Evolutionary conservation across 2,329 filamentous ascomycete genomes (phyloP).

Genomic region (Westerdykella ornata): DNA sequence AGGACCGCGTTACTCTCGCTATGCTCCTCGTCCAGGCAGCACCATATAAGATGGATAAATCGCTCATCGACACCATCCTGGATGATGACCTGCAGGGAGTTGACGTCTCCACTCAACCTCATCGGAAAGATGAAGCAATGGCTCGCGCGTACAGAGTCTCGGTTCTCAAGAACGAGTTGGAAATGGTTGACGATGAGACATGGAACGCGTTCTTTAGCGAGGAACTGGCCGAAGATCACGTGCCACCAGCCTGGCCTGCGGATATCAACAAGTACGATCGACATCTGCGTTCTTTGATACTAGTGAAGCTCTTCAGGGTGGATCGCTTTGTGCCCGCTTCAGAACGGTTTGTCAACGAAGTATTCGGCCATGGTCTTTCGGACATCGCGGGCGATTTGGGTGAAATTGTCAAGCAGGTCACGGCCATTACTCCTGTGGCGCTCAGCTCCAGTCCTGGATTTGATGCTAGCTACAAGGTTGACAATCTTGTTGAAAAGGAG

Average conservation of each 20-base stretch:
- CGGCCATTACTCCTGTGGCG: constrained; percentile 76
- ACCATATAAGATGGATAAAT: constrained; percentile 93
- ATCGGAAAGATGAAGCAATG: constrained; percentile 62
- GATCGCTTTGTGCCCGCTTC: constrained; percentile 91
- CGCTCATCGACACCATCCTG: constrained; percentile 76
- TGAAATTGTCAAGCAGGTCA: constrained; percentile 76
- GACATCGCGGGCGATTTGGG: constrained; percentile 81
- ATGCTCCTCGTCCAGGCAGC: constrained; percentile 93
- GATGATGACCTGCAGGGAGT: constrained; percentile 68
- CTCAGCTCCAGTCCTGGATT: constrained; percentile 94
- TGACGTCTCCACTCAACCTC: constrained; percentile 66
- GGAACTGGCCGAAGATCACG: constrained; percentile 76
- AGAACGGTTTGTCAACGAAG: constrained; percentile 78
- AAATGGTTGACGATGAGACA: constrained; percentile 52
- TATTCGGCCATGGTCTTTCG: constrained; percentile 78
- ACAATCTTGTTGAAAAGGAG: constrained; percentile 81
- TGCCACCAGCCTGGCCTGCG: constrained; percentile 70
- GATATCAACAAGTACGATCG: constrained; percentile 61
- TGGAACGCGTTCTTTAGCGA: constrained; percentile 82
- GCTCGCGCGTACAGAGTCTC: constrained; percentile 61
- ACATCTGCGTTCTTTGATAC: constrained; percentile 72
- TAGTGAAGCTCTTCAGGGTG: constrained; percentile 91
- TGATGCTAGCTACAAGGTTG: constrained; percentile 98
- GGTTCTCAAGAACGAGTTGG: constrained; percentile 66
- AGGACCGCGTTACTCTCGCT: constrained; percentile 86